Percentiles rank a stretch among this genome's conserved stretches.
Conservation (phyloP, 1,284 basidiomycete genomes). For the Bondarzewia mesenterica region DNA sequence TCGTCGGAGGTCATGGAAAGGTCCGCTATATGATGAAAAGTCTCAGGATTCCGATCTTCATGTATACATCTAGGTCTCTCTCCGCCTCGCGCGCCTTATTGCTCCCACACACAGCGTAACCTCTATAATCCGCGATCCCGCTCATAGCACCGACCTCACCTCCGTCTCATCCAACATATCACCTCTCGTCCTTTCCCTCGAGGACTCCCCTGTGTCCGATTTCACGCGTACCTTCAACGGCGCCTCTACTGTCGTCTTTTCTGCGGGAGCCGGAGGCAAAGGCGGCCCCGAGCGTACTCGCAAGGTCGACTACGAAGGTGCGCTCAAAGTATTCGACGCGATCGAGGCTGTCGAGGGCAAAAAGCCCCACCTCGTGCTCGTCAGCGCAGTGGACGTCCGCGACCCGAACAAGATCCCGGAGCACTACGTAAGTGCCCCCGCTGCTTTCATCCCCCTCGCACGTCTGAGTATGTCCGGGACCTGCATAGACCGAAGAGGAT, state of each 20-base stretch:
- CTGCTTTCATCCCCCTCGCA: too few relatives aligned
- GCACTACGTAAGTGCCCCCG: slow-evolving; percentile 52
- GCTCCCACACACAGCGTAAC: slow-evolving; percentile 36
- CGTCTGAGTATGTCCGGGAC: too few relatives aligned
- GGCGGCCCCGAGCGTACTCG: slow-evolving; percentile 56
- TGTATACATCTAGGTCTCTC: slow-evolving; percentile 33
- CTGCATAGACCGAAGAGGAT: slow-evolving; percentile 38
- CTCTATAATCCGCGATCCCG: slow-evolving; percentile 49
- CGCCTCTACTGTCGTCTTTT: slow-evolving; percentile 53
- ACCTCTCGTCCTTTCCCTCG: slow-evolving; percentile 54
- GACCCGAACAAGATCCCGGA: slow-evolving; percentile 42
- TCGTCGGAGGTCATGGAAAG: slow-evolving; percentile 48
- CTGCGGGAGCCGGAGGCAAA: slow-evolving; percentile 65
- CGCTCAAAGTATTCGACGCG: slow-evolving; percentile 67
- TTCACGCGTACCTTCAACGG: slow-evolving; percentile 43
- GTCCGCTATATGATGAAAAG: too few relatives aligned
- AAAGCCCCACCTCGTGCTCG: slow-evolving; percentile 50
- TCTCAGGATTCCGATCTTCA: neutral
- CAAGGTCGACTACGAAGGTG: slow-evolving; percentile 65
- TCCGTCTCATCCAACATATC: slow-evolving; percentile 31
- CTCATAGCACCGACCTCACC: slow-evolving; percentile 39
- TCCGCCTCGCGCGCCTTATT: slow-evolving; percentile 43
- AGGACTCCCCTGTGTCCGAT: slow-evolving; percentile 39
- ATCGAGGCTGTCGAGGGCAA: slow-evolving; percentile 43
- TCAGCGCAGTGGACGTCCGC: slow-evolving; percentile 61